Conservation (phyloP, 1,139 yeast genomes). For the Chernovozyma aurita region DNA sequence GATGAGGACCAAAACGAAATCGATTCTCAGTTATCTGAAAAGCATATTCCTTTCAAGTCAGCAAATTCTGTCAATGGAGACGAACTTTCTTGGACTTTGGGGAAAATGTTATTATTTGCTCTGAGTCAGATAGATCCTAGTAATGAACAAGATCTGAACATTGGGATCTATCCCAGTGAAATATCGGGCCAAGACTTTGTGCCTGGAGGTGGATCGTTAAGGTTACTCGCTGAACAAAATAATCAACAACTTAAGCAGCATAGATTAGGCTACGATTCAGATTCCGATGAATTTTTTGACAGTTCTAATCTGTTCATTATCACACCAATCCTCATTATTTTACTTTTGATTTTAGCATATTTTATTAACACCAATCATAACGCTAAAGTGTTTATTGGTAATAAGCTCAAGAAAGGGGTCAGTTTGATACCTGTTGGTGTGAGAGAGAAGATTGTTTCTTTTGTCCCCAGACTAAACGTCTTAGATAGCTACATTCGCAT, state of each 20-base stretch:
- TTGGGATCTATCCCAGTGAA: constrained; percentile 55
- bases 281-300: constrained; percentile 1
- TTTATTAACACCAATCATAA: neutral
- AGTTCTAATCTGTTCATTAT: neutral
- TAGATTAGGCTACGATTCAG: constrained; percentile 1
- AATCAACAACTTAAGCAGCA: neutral
- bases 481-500: constrained; percentile 1
- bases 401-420: neutral
- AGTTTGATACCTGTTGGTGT: constrained; percentile 1
- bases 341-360: constrained; percentile 14
- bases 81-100: constrained; percentile 66
- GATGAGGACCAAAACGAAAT: constrained; percentile 16
- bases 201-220: constrained; percentile 24
- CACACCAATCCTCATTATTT: constrained; percentile 12
- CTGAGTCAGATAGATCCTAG: constrained; percentile 42
- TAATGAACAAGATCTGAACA: constrained; percentile 19
- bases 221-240: neutral
- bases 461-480: neutral
- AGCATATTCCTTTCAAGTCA: constrained; percentile 56
- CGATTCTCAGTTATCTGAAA: constrained; percentile 23
- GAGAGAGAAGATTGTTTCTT: neutral
- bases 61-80: constrained; percentile 55
- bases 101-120: constrained; percentile 56
- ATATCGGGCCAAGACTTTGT: constrained; percentile 40
- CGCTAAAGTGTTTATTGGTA: neutral